These are phyloP conservation scores for Claviceps citrina DNA, from an alignment of 2,329 filamentous ascomycete species.

Conservation along the genomic window DNA sequence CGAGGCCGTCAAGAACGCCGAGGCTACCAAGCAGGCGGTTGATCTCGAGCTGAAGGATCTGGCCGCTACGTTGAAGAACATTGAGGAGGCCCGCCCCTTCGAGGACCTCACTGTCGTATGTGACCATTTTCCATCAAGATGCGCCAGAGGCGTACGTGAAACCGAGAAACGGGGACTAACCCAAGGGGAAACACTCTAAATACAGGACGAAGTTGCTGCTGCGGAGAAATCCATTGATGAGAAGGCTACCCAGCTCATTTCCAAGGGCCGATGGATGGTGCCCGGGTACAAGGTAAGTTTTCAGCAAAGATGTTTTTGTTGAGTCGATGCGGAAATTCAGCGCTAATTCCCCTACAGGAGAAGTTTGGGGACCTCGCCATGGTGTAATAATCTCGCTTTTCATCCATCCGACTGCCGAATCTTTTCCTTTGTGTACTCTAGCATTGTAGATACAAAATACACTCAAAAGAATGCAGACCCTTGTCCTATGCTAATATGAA, in stretches of 20 bases:
- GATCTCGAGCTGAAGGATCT: conserved; percentile 89
- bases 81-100: conserved; percentile 87
- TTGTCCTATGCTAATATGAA: conserved; percentile 20
- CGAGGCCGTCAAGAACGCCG: conserved; percentile 89
- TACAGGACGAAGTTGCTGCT: conserved; percentile 87
- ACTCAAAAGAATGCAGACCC: conserved; percentile 18
- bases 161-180: conserved; percentile 10
- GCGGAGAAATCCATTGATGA: conserved; percentile 95
- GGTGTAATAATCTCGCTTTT: conserved; percentile 48
- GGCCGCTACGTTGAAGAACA: conserved; percentile 90
- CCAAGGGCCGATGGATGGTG: conserved; percentile 95
- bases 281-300: conserved; percentile 89
- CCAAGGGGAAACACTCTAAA: conserved; percentile 13
- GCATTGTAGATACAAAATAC: conserved; percentile 53
- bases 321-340: background rate
- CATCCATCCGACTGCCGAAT: conserved; percentile 22
- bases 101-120: conserved; percentile 94
- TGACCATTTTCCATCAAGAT: conserved; percentile 19
- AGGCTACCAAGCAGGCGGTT: conserved; percentile 92
- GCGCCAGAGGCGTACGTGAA: background rate
- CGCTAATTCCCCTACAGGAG: conserved; percentile 54
- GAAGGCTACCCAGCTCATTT: conserved; percentile 86
- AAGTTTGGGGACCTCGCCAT: conserved; percentile 96
- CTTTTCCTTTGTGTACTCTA: conserved; percentile 48
- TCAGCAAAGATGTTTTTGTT: background rate